phyloP scores from a whole-genome alignment of 805 yeast genomes.

The Tetrapisispora nanseiensis region DNA sequence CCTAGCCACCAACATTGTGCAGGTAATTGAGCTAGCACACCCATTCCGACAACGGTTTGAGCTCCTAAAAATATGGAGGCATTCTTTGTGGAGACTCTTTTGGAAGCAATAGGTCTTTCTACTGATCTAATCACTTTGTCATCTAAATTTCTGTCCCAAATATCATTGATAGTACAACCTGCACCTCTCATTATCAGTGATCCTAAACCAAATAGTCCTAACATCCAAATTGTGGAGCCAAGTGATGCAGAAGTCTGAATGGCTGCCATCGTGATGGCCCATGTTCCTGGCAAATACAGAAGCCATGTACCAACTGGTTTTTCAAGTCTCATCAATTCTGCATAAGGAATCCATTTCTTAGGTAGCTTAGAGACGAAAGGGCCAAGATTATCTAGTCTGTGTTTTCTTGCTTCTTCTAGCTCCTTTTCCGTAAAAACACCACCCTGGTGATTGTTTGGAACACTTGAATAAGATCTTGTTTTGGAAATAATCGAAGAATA shows the following conservation, averaged over 20 bases:
- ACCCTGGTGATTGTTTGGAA: neutral
- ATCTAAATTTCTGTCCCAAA: slow-evolving; percentile 76
- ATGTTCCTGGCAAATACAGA: slow-evolving; percentile 72
- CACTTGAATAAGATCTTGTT: neutral
- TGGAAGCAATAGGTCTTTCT: slow-evolving; percentile 88
- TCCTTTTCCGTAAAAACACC: slow-evolving; percentile 24
- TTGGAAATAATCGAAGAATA: neutral
- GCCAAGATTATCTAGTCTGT: slow-evolving; percentile 40
- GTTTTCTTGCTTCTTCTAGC: slow-evolving; percentile 35
- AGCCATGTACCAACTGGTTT: slow-evolving; percentile 94
- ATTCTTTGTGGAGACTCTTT: slow-evolving; percentile 59
- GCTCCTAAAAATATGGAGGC: slow-evolving; percentile 64
- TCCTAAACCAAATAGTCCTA: slow-evolving; percentile 72
- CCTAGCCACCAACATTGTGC: slow-evolving; percentile 74
- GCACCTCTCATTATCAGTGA: slow-evolving; percentile 92
- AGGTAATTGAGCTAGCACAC: slow-evolving; percentile 64
- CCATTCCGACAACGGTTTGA: slow-evolving; percentile 67
- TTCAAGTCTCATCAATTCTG: slow-evolving; percentile 83
- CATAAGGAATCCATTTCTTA: slow-evolving; percentile 70
- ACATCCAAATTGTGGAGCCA: slow-evolving; percentile 46
- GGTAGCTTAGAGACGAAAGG: slow-evolving; percentile 58
- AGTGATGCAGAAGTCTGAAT: slow-evolving; percentile 52
- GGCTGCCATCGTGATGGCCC: slow-evolving; percentile 92
- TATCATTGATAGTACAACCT: slow-evolving; percentile 92
- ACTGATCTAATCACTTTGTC: slow-evolving; percentile 78